Conservation (phyloP, 805 yeast species). For the Barnettozyma pratensis region DNA sequence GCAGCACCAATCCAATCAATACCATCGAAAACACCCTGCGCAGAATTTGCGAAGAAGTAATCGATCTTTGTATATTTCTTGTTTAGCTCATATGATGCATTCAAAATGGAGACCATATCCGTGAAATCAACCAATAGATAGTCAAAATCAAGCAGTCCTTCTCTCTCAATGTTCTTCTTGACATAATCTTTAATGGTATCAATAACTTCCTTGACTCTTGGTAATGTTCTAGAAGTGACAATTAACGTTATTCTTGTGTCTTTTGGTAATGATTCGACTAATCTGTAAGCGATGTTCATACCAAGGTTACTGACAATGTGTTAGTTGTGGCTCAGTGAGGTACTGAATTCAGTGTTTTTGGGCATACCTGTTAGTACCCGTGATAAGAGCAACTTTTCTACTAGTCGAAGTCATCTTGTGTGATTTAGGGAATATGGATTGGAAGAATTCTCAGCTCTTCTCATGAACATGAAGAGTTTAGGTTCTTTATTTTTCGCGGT, state of each 20-base stretch:
- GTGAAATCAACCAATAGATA: slow-evolving; percentile 86
- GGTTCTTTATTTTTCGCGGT: not conserved
- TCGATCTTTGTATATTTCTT: slow-evolving; percentile 65
- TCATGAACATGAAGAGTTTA: too few species aligned
- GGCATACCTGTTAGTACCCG: slow-evolving; percentile 37
- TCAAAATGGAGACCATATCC: slow-evolving; percentile 77
- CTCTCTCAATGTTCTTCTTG: slow-evolving; percentile 32
- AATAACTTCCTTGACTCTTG: slow-evolving; percentile 76
- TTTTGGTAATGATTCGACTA: slow-evolving; percentile 55
- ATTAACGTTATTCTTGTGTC: slow-evolving; percentile 64
- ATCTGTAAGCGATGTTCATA: slow-evolving; percentile 73
- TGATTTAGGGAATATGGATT: too few species aligned
- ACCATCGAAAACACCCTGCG: slow-evolving; percentile 83
- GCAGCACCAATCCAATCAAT: slow-evolving; percentile 81
- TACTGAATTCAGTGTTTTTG: not conserved
- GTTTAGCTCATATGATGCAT: slow-evolving; percentile 66
- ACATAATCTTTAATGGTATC: slow-evolving; percentile 45
- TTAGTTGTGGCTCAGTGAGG: not conserved
- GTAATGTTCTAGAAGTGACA: slow-evolving; percentile 85
- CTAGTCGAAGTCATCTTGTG: slow-evolving; percentile 3
- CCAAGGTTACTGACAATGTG: slow-evolving; percentile 62
- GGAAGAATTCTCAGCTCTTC: too few species aligned
- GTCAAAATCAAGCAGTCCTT: slow-evolving; percentile 72
- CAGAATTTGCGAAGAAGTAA: slow-evolving; percentile 81
- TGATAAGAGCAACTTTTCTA: slow-evolving; percentile 38